A percentile compares a stretch with the other conserved stretches of the same genome.
phyloP scores from a whole-genome alignment of 2,329 filamentous ascomycete species.

The Thermothelomyces thermophilus region DNA sequence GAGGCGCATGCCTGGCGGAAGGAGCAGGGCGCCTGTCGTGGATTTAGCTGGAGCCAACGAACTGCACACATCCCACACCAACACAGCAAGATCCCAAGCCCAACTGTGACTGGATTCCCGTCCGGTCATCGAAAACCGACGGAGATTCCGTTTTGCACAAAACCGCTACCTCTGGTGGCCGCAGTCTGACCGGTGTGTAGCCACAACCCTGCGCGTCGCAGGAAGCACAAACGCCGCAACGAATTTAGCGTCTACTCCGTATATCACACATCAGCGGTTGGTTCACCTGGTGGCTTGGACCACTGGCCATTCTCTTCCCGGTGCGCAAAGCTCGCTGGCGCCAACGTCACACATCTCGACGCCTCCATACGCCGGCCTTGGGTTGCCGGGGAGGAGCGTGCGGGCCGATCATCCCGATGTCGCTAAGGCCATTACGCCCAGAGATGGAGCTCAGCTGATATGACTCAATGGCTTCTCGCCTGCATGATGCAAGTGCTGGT shows the following conservation, averaged over 20 bases:
- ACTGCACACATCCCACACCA: not conserved
- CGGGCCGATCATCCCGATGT: too few species aligned
- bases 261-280: conserved; percentile 3
- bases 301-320: conserved; percentile 14
- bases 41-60: not conserved
- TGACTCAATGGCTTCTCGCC: too few species aligned
- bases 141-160: not conserved
- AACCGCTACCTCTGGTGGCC: not conserved
- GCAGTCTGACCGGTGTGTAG: conserved; percentile 10
- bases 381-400: too few species aligned
- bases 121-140: not conserved
- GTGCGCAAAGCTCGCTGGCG: too few species aligned
- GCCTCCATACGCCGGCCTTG: too few species aligned
- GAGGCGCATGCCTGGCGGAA: conserved; percentile 3
- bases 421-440: too few species aligned
- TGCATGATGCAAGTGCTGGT: too few species aligned
- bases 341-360: conserved; percentile 9
- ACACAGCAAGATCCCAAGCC: not conserved
- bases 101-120: not conserved
- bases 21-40: not conserved
- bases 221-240: too few species aligned
- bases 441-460: too few species aligned
- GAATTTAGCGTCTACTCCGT: too few species aligned
- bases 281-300: conserved; percentile 6
- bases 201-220: too few species aligned